phyloP scores from a whole-genome alignment of 2,329 filamentous ascomycete genomes.

The Helicocarpus griseus region DNA sequence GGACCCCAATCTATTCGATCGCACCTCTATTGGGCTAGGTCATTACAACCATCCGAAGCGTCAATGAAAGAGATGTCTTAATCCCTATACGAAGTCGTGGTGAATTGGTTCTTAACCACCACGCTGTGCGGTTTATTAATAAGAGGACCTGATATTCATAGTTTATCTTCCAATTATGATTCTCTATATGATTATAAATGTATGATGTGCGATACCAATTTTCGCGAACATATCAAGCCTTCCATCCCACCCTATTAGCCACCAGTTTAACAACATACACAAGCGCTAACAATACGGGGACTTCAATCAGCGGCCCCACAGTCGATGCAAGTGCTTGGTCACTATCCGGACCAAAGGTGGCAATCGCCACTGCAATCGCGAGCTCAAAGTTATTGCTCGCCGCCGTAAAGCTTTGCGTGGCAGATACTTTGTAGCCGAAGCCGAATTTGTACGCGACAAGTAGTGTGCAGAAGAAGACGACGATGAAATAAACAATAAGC shows the following conservation, averaged over 20 bases:
- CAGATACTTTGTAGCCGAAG: conserved; percentile 60
- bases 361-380: conserved; percentile 78
- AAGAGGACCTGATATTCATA: no score
- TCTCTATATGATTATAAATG: no score
- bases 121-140: no score
- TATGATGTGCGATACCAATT: no score
- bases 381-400: conserved; percentile 92
- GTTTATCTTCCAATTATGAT: no score
- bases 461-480: conserved; percentile 64
- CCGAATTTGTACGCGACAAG: conserved; percentile 53
- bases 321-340: conserved; percentile 74
- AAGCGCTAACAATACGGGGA: conserved; percentile 66
- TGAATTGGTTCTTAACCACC: no score
- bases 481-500: conserved; percentile 67
- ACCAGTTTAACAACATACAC: conserved; percentile 62
- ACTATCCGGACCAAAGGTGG: conserved; percentile 66
- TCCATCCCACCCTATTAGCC: conserved; percentile 19
- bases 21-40: no score
- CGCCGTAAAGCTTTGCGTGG: conserved; percentile 78
- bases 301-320: conserved; percentile 77
- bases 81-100: no score
- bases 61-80: no score
- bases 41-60: no score
- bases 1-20: no score
- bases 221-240: no score